phyloP scores from a whole-genome alignment of 1,139 yeast genomes.

The Blastobotrys malaysiensis region DNA sequence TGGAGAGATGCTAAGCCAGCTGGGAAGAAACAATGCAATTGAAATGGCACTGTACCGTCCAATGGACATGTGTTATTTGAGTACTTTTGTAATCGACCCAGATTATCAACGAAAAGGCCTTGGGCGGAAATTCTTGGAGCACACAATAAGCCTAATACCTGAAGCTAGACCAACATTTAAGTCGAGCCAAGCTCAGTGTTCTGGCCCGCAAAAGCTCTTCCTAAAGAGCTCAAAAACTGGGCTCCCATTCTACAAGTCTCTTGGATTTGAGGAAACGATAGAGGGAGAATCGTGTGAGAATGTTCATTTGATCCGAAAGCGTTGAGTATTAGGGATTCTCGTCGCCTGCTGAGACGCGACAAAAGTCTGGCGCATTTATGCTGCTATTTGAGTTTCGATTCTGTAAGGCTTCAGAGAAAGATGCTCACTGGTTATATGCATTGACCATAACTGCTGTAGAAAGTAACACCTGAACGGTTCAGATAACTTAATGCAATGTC shows the following conservation, averaged over 20 bases:
- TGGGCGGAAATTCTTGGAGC: not conserved
- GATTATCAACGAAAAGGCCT: constrained; percentile 14
- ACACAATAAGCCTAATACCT: not conserved
- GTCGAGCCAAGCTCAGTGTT: not conserved
- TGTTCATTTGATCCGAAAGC: constrained; percentile 4
- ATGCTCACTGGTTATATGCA: too few relatives aligned
- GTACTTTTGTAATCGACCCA: constrained; percentile 14
- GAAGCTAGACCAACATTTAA: not conserved
- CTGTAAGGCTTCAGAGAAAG: too few relatives aligned
- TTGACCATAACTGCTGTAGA: too few relatives aligned
- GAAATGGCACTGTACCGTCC: constrained; percentile 13
- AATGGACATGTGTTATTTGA: constrained; percentile 13
- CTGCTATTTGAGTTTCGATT: too few relatives aligned
- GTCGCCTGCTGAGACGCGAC: too few relatives aligned
- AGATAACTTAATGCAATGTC: not conserved
- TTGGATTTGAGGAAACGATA: constrained; percentile 7
- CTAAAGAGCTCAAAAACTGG: constrained; percentile 4
- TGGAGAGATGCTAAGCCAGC: constrained; percentile 8
- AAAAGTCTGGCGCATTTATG: too few relatives aligned
- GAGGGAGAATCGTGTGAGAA: constrained; percentile 4
- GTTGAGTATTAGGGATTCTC: too few relatives aligned
- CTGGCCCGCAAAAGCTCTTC: constrained; percentile 6
- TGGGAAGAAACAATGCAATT: constrained; percentile 11
- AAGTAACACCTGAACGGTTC: too few relatives aligned
- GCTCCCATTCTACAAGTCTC: not conserved